Evolutionary conservation across 306 rosid species (phyloP), one percentile per base, ranked within the genome.

Genomic region (Corylus americana): DNA sequence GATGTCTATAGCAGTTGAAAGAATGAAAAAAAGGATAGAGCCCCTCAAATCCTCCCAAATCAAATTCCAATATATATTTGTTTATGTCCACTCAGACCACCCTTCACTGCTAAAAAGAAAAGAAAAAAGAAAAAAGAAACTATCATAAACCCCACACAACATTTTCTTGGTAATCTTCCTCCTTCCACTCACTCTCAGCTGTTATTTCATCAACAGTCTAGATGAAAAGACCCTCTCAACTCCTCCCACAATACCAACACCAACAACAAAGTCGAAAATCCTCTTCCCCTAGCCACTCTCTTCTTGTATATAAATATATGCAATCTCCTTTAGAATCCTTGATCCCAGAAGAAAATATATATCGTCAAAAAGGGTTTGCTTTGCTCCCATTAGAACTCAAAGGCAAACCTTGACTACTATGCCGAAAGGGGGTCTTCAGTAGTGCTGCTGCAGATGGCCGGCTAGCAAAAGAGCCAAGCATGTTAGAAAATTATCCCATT

Each of bases 191-290:
- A 67, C 50, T 39, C 72, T 67, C 51, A 39, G 51, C 16, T 67
- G 79, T 72, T 82, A 75, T 72, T 79, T 82, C 83, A 64, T 79
- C 83, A 77, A 74, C 86, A 62, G 82, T 63, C 71, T 27, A 35
- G 76, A 70, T 80, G 85, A 81, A 81, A 87, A 81, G 80, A 73
- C 76, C 87, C 73, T 74, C 86, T 71, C 87, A 84, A 84, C 86
- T 79, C 18, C 75, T 81, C 64, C 87, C 85, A 86, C 83, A 59
- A 80, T 59, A 66, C 83, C 81, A 75, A 71, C 81, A 79, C 42
- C 78, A 44, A 14, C 42, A 39, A 45, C 74, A 29, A 4, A 69
- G 4, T 1, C 5, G 4, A 17, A 54, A 16, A 3, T 54, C 20
- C 48, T 9, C 64, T 55, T 55, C 7, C 72, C 62, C 7, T 31